Percentiles rank a stretch among this genome's conserved stretches.
phyloP scores from a whole-genome alignment of 164 flowering plant genomes.

The Litsea cubeba region DNA sequence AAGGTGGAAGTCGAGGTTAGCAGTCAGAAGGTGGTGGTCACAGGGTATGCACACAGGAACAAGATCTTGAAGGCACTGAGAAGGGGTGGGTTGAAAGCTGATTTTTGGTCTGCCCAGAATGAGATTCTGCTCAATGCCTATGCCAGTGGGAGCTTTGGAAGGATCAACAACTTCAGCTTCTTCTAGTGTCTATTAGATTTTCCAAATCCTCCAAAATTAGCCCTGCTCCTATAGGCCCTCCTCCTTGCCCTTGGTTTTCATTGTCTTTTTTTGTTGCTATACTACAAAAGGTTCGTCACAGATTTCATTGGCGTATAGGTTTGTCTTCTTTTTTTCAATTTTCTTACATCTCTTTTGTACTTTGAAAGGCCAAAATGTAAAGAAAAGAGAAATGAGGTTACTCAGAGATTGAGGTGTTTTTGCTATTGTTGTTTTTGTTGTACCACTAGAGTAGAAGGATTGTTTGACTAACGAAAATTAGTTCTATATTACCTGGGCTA shows the following conservation, averaged over 20 bases:
- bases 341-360: background rate
- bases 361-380: slow-evolving; percentile 10
- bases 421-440: background rate
- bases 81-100: slow-evolving; percentile 58
- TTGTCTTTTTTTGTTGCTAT: no score
- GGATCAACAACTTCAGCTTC: slow-evolving; percentile 44
- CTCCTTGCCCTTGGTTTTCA: background rate
- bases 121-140: slow-evolving; percentile 52
- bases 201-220: background rate
- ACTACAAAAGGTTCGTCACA: background rate
- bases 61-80: slow-evolving; percentile 52
- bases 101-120: slow-evolving; percentile 62
- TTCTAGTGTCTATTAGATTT: slow-evolving; percentile 19
- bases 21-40: slow-evolving; percentile 56
- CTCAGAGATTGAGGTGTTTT: background rate
- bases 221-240: background rate
- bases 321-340: background rate
- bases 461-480: no score
- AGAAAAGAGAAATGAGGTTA: slow-evolving; percentile 6
- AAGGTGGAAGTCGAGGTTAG: slow-evolving; percentile 58
- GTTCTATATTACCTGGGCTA: no score
- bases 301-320: background rate
- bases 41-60: slow-evolving; percentile 52
- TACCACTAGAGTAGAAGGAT: no score
- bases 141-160: slow-evolving; percentile 32